phyloP scores from a whole-genome alignment of 805 yeast species.

The Kazachstania kunashirensis region DNA sequence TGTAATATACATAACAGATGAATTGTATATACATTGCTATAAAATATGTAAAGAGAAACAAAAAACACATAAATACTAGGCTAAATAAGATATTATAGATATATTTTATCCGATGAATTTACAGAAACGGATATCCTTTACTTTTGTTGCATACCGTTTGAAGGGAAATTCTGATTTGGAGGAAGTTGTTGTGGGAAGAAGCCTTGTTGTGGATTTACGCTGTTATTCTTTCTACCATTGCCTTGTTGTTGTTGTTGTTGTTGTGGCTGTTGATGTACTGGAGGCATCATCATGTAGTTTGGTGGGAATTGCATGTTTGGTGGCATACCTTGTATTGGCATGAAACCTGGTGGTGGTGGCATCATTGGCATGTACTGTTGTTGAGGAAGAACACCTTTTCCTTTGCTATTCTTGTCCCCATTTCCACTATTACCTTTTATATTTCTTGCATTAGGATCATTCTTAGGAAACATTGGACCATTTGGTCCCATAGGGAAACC shows the following conservation, averaged over 20 bases:
- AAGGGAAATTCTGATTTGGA: constrained; percentile 1
- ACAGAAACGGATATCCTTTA: too few relatives aligned
- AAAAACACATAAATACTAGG: too few relatives aligned
- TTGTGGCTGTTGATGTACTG: constrained; percentile 1
- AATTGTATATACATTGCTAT: too few relatives aligned
- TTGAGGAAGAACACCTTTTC: constrained; percentile 3
- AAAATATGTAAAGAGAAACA: too few relatives aligned
- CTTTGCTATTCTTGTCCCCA: neutral
- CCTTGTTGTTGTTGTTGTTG: constrained; percentile 1
- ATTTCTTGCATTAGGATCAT: constrained; percentile 1
- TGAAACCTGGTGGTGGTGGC: constrained; percentile 26
- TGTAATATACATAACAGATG: too few relatives aligned
- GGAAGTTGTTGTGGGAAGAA: constrained; percentile 15
- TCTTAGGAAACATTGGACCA: constrained; percentile 1
- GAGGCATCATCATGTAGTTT: constrained; percentile 4
- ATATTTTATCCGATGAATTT: too few relatives aligned
- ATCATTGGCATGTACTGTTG: constrained; percentile 21
- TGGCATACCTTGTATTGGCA: constrained; percentile 22
- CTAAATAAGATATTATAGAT: too few relatives aligned
- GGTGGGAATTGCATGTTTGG: constrained; percentile 21
- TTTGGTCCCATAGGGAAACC: constrained; percentile 1
- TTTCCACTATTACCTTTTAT: constrained; percentile 2
- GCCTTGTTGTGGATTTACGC: constrained; percentile 7
- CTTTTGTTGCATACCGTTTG: too few relatives aligned
- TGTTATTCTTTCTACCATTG: neutral